Evolutionary conservation across 805 yeast species (phyloP).

Genomic region (Nakazawaea populi): DNA sequence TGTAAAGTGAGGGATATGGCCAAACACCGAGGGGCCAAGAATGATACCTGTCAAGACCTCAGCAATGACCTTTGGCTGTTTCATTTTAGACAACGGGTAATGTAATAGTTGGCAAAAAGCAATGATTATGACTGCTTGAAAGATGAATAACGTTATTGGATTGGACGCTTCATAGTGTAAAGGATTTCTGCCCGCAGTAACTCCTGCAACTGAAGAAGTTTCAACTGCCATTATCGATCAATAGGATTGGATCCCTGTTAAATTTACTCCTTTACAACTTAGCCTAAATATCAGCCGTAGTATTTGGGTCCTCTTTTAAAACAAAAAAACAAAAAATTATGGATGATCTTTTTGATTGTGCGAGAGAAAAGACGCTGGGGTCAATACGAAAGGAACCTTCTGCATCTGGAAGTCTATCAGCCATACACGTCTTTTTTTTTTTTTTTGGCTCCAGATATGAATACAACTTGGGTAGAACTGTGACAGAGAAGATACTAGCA

Average conservation of each 20-base stretch:
- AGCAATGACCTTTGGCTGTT: conserved; percentile 78
- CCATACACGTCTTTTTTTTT: no score
- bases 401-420: no score
- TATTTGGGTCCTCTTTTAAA: no score
- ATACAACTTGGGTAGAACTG: no score
- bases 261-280: neutral
- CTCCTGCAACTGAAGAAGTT: conserved; percentile 50
- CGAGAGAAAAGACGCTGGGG: no score
- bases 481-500: no score
- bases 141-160: conserved; percentile 65
- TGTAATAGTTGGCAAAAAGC: conserved; percentile 54
- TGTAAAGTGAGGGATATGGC: conserved; percentile 65
- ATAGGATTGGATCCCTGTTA: neutral
- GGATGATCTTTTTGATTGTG: no score
- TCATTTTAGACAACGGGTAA: conserved; percentile 51
- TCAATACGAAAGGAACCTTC: no score
- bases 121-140: conserved; percentile 62
- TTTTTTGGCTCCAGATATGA: no score
- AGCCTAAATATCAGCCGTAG: no score
- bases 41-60: conserved; percentile 76
- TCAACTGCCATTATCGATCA: conserved; percentile 24
- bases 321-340: no score
- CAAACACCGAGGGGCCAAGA: conserved; percentile 72
- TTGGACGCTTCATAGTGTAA: conserved; percentile 48
- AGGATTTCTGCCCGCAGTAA: conserved; percentile 69